phyloP scores from a whole-genome alignment of 2,329 filamentous ascomycete genomes.

The Fusarium torulosum region DNA sequence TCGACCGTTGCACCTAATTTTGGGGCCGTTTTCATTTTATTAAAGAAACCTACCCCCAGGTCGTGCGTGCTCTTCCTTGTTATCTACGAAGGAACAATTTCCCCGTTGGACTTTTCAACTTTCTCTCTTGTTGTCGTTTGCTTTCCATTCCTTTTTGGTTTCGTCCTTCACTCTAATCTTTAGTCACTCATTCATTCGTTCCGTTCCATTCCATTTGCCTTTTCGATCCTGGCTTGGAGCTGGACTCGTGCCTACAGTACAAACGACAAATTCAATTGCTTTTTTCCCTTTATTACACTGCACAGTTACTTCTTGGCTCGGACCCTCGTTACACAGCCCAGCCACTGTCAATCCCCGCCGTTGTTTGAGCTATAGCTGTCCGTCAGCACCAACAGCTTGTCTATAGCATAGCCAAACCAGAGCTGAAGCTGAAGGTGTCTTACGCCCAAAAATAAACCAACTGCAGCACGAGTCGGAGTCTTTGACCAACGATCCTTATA shows the following conservation, averaged over 20 bases:
- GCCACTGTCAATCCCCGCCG: not conserved
- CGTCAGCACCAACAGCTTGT: conserved; percentile 37
- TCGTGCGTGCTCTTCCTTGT: conserved; percentile 25
- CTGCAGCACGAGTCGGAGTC: conserved; percentile 33
- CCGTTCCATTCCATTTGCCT: too few relatives aligned
- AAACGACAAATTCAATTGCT: conserved; percentile 24
- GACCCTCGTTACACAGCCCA: conserved; percentile 10
- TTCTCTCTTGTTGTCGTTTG: conserved; percentile 7
- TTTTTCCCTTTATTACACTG: conserved; percentile 5
- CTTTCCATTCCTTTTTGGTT: not conserved
- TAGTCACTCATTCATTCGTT: conserved; percentile 2
- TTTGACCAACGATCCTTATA: conserved; percentile 16
- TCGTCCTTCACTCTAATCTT: conserved; percentile 11
- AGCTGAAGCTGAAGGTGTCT: conserved; percentile 19
- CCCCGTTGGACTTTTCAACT: conserved; percentile 27
- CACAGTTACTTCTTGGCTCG: not conserved
- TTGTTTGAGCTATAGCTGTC: not conserved
- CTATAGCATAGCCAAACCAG: not conserved
- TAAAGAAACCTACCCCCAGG: conserved; percentile 33
- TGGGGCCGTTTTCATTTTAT: conserved; percentile 12
- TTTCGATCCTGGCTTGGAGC: conserved; percentile 36
- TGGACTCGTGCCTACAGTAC: conserved; percentile 35
- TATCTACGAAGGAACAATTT: conserved; percentile 26
- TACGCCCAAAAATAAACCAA: conserved; percentile 44
- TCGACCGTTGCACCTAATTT: conserved; percentile 33